Evolutionary conservation across 495 filamentous ascomycete species (phyloP), one percentile per base, ranked within the genome.

Genomic region (Neurospora sp.): DNA sequence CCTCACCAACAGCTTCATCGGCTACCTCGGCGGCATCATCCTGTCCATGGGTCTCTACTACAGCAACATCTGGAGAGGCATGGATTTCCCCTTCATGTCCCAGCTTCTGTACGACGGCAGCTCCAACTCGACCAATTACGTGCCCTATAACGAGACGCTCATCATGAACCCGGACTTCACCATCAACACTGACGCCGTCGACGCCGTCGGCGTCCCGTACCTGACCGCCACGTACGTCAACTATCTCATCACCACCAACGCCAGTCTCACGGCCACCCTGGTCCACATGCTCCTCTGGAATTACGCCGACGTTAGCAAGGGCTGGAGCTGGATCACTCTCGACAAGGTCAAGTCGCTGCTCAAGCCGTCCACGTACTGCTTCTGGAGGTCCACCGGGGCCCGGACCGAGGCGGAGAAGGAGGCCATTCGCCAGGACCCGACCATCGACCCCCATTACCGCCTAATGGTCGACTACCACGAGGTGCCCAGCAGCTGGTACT

Each of bases 401-500:
- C 42, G 42, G 42, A 46, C 42, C 2, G 42, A 46, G n/a, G 42
- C 42, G 3, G 42, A 46, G 42, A 46, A 46, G 42, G 42, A 46
- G 9, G 42, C 42, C 0, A 46, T 46, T 20, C 42, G 0, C 42
- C 18, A 46, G 18, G 42, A 46, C 18, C 42, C 42, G 8, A 46
- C 42, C 81, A 8, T 72, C 39, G 75, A 78, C 46, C 71, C 72
- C 20, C 74, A 76, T 38, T 76, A 80, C 70, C 73, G 73, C 79
- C 72, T 85, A 82, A 79, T 83, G 77, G 62, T 39, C n/a, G 70
- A 76, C 20, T 90, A 89, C 76, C 83, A 86, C 46, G 87, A 88
- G 74, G 77, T 80, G 3, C 88, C 89, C 6, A 80, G 81, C 76
- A 88, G 85, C 85, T 90, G 89, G 89, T 90, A 87, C 59, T 76